phyloP scores from a whole-genome alignment of 1,139 yeast genomes.

The Komagataea norvegica region DNA sequence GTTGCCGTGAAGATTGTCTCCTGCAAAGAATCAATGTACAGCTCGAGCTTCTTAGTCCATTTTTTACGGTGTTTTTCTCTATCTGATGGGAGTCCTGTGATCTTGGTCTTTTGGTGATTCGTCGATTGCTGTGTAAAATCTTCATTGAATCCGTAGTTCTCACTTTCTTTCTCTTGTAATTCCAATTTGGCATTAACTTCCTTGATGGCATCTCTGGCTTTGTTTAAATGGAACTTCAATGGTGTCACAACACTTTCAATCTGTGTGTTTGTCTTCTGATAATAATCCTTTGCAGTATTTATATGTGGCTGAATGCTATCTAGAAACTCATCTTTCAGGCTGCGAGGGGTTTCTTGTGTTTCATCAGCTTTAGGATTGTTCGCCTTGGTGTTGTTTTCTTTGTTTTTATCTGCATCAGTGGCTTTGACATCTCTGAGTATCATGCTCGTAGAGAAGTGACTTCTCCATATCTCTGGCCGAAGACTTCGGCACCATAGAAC shows the following conservation, averaged over 20 bases:
- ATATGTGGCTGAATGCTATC: conserved; percentile 22
- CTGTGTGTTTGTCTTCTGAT: conserved; percentile 14
- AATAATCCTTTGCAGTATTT: conserved; percentile 16
- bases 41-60: conserved; percentile 52
- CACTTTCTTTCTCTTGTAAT: conserved; percentile 31
- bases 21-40: conserved; percentile 59
- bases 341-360: background rate
- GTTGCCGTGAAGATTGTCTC: conserved; percentile 67
- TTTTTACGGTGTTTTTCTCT: conserved; percentile 37
- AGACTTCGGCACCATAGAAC: background rate
- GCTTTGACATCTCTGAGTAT: background rate
- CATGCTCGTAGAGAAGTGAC: background rate
- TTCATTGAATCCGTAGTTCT: conserved; percentile 29
- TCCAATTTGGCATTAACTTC: conserved; percentile 33
- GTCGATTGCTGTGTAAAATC: conserved; percentile 26
- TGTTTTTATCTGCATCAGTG: background rate
- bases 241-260: conserved; percentile 14
- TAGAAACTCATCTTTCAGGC: conserved; percentile 10
- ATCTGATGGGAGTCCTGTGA: conserved; percentile 39
- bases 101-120: conserved; percentile 12
- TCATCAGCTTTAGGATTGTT: too few species aligned
- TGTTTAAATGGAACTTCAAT: conserved; percentile 25
- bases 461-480: background rate
- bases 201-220: conserved; percentile 32
- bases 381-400: background rate